phyloP scores from a whole-genome alignment of 768 basidiomycete species.

The Tylopilus subfusipes region DNA sequence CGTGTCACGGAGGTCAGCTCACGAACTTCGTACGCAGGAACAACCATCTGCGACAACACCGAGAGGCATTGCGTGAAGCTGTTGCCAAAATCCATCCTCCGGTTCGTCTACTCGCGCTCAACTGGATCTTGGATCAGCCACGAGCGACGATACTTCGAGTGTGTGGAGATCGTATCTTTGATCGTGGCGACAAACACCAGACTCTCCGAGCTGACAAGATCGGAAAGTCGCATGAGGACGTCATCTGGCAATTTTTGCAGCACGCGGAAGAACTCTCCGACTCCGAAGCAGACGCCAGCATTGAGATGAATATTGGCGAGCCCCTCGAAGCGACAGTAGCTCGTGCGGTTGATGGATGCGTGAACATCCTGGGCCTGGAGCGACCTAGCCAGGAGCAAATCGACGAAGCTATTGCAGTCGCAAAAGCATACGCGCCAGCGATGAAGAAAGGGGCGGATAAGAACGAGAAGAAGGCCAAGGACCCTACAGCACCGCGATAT shows the following conservation, averaged over 20 bases:
- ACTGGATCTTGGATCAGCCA: slow-evolving; percentile 65
- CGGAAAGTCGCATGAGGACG: slow-evolving; percentile 63
- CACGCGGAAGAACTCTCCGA: slow-evolving; percentile 57
- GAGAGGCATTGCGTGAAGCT: slow-evolving; percentile 61
- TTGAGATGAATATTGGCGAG: slow-evolving; percentile 66
- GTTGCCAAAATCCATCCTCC: slow-evolving; percentile 43
- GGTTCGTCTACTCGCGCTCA: slow-evolving; percentile 74
- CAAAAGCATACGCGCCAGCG: slow-evolving; percentile 40
- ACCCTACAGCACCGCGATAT: slow-evolving; percentile 51
- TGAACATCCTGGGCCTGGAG: slow-evolving; percentile 49
- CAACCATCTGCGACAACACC: slow-evolving; percentile 83
- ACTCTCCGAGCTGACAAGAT: slow-evolving; percentile 58
- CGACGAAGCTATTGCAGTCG: slow-evolving; percentile 39
- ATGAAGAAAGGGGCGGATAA: slow-evolving; percentile 3
- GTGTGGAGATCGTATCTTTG: slow-evolving; percentile 69
- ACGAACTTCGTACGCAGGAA: slow-evolving; percentile 51
- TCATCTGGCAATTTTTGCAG: slow-evolving; percentile 79
- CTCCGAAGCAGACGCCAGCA: slow-evolving; percentile 59
- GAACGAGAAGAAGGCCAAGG: slow-evolving; percentile 26
- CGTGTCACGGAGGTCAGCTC: not conserved
- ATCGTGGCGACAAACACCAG: slow-evolving; percentile 85
- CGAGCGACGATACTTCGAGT: slow-evolving; percentile 65
- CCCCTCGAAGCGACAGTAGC: slow-evolving; percentile 51
- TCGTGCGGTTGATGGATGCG: slow-evolving; percentile 57
- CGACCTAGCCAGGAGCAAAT: slow-evolving; percentile 56